Conservation (phyloP, 495 filamentous ascomycete genomes). For the Aspergillus homomorphus region DNA sequence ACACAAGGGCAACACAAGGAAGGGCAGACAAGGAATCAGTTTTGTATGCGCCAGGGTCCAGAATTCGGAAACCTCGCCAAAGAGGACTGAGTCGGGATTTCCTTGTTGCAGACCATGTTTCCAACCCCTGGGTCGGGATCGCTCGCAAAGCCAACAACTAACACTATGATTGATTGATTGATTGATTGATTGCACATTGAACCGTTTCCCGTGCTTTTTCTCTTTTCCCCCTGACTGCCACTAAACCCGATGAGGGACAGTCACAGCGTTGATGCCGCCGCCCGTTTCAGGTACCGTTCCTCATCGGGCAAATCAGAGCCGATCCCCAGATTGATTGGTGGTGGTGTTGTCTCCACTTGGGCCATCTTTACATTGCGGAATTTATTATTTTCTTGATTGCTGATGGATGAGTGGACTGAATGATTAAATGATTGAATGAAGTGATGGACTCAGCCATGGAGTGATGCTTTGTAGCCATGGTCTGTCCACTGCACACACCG, state of each 20-base stretch:
- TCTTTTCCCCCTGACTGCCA: conserved; percentile 4
- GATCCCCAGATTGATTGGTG: not conserved
- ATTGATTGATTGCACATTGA: not conserved
- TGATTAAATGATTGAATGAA: not conserved
- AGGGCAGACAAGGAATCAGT: conserved; percentile 2
- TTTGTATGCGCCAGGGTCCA: not conserved
- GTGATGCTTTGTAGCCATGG: not conserved
- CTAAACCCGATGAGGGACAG: not conserved
- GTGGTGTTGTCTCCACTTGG: not conserved
- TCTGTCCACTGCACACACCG: not conserved
- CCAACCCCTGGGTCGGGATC: not conserved
- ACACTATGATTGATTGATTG: too few relatives aligned
- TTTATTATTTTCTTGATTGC: not conserved
- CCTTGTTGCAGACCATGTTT: not conserved
- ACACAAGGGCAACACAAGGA: too few relatives aligned
- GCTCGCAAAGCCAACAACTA: not conserved
- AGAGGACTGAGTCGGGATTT: not conserved
- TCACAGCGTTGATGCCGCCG: conserved; percentile 4
- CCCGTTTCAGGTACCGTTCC: conserved; percentile 12
- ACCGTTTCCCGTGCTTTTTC: not conserved
- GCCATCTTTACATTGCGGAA: not conserved
- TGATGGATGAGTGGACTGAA: not conserved
- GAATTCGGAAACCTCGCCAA: not conserved
- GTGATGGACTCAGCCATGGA: not conserved
- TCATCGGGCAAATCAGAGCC: not conserved